These are phyloP conservation scores for Eucalyptus curtisii DNA, from an alignment of 345 rosid species.

Conservation along the genomic window DNA sequence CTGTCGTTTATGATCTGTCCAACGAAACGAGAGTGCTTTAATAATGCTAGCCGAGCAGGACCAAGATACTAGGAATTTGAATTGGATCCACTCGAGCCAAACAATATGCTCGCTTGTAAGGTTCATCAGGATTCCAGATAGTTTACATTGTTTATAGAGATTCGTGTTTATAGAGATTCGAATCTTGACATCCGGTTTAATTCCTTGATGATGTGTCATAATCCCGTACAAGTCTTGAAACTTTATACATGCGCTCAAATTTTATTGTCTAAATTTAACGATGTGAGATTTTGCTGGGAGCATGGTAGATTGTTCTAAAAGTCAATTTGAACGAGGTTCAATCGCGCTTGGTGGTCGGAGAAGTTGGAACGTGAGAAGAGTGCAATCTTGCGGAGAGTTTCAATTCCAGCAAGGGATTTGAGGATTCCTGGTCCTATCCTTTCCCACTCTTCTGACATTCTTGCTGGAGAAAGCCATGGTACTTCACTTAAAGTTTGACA, in stretches of 20 bases:
- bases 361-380: slow-evolving; percentile 69
- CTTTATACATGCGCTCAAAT: background rate
- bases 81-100: background rate
- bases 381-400: slow-evolving; percentile 43
- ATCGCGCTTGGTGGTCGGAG: slow-evolving; percentile 54
- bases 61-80: background rate
- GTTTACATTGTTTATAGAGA: background rate
- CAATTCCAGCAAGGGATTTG: slow-evolving; percentile 78
- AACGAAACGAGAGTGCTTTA: background rate
- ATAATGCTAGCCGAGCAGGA: background rate
- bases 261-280: background rate
- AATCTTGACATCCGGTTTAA: background rate
- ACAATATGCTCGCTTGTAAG: background rate
- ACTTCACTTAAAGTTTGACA: slow-evolving; percentile 64
- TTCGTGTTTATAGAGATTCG: background rate
- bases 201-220: background rate
- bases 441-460: slow-evolving; percentile 75
- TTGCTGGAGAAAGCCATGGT: slow-evolving; percentile 69
- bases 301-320: background rate
- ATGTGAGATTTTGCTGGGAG: background rate
- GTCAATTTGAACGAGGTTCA: slow-evolving; percentile 82
- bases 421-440: slow-evolving; percentile 77
- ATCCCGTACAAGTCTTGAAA: background rate
- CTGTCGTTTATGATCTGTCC: background rate
- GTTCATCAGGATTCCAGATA: background rate